These are phyloP conservation scores for Lathyrus oleraceus DNA, from an alignment of 306 rosid genomes.

Conservation along the genomic window DNA sequence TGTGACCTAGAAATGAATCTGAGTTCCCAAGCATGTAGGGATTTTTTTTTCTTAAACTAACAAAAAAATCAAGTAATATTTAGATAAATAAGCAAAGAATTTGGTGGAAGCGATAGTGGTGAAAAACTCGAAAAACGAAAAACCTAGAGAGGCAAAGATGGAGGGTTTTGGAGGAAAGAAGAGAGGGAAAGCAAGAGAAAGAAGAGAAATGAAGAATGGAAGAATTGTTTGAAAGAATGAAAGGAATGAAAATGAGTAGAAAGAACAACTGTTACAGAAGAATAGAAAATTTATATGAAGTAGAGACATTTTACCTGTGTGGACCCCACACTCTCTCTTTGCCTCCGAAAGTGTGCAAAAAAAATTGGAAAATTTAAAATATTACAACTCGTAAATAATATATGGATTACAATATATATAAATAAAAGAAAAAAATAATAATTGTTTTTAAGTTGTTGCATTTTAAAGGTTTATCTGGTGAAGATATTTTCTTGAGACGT, in stretches of 20 bases:
- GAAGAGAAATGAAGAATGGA: slow-evolving; percentile 39
- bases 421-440: no score
- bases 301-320: slow-evolving; percentile 26
- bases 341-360: slow-evolving; percentile 19
- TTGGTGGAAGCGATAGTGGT: slow-evolving; percentile 39
- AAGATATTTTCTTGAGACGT: no score
- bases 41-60: slow-evolving; percentile 12
- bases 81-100: slow-evolving; percentile 50
- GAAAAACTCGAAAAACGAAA: slow-evolving; percentile 24
- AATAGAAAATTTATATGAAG: slow-evolving; percentile 23
- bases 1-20: slow-evolving; percentile 49
- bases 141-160: slow-evolving; percentile 26
- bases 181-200: slow-evolving; percentile 35
- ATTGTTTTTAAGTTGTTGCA: no score
- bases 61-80: slow-evolving; percentile 1
- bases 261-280: slow-evolving; percentile 28
- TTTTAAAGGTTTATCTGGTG: no score
- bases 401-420: no score
- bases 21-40: slow-evolving; percentile 42
- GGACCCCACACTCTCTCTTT: slow-evolving; percentile 45
- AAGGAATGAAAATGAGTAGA: slow-evolving; percentile 6
- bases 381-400: not conserved
- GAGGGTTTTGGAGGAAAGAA: slow-evolving; percentile 32
- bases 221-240: slow-evolving; percentile 31
- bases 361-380: slow-evolving; percentile 7